These are phyloP conservation scores for Solanum ossicruentum DNA, from an alignment of 257 asterid genomes.

Conservation along the genomic window DNA sequence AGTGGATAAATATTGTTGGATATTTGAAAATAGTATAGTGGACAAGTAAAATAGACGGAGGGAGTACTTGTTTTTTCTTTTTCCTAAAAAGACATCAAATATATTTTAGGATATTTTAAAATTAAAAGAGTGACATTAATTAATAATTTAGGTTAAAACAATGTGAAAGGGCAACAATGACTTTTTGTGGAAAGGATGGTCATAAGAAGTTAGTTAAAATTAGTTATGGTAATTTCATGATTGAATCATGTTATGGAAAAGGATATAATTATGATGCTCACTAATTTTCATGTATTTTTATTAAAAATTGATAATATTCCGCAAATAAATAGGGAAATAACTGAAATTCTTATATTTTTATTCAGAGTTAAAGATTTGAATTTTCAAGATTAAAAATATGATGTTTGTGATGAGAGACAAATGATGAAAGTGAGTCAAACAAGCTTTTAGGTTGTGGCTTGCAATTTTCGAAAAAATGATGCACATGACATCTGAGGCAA, in stretches of 20 bases:
- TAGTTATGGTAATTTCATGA: neutral
- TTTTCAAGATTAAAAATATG: neutral
- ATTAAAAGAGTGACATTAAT: neutral
- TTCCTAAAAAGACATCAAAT: too few species aligned
- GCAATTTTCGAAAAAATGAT: too few species aligned
- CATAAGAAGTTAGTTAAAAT: neutral
- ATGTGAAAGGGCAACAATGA: neutral
- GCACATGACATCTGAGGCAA: neutral
- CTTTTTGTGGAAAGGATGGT: neutral
- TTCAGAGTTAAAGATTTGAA: neutral
- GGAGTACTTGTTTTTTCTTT: too few species aligned
- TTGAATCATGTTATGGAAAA: neutral
- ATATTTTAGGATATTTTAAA: neutral
- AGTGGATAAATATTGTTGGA: too few species aligned
- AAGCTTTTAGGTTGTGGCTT: too few species aligned
- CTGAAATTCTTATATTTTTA: neutral
- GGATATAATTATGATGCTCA: neutral
- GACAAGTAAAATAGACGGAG: too few species aligned
- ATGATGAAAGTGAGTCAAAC: neutral
- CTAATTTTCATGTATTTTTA: neutral
- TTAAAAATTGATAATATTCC: neutral
- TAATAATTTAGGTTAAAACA: neutral
- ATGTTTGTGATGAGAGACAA: neutral
- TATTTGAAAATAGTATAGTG: too few species aligned
- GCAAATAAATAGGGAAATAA: neutral